Base-by-base conservation (phyloP, 129 eudicot species). In the Gnaphalium uliginosum region DNA sequence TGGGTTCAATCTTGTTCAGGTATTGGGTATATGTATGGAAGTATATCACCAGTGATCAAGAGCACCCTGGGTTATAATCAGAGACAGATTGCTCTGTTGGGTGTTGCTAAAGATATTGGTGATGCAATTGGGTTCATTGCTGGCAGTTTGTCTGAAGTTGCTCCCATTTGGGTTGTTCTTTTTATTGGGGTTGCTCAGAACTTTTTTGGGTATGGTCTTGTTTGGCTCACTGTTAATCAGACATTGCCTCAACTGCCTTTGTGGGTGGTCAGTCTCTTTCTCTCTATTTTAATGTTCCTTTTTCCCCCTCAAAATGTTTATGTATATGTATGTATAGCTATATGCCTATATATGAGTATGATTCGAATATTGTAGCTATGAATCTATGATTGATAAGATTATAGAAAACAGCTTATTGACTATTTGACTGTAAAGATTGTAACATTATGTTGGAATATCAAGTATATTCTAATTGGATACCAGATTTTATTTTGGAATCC, bases 1-100 rank as follows among this genome's bases (percentile, higher is more conserved):
- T 89, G 92, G 92, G 89, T 89, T 50, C 92, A 87, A 62, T 89
- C 92, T 26, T 87, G 89, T 74, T 83, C 92, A 0, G 92, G 96
- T 6, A 87, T 89, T 75, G 96, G 96, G 59, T 89, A 89, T 54
- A 41, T 89, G 83, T 89, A 86, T 61, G 96, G 96, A 58, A 89
- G 96, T 61, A 80, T 89, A 62, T 89, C 96, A 4, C 96, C 96
- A 25, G 86, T 89, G 75, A 89, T 89, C 30, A 87, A 89, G 84
- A 78, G 82, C 66, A 57, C 81, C 27, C 80, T 87, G 96, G 96
- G 96, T 9, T 85, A 87, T 68, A 89, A 89, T 56, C 91, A 89
- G 67, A 81, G 84, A 72, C 96, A 89, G 61, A 79, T 86, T 29
- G 91, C 96, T 50, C 37, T 83, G n/a, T 84, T 89, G 83, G 96